Evolutionary conservation across 2,329 filamentous ascomycete genomes (phyloP).

Genomic region (Monosporascus sp.): DNA sequence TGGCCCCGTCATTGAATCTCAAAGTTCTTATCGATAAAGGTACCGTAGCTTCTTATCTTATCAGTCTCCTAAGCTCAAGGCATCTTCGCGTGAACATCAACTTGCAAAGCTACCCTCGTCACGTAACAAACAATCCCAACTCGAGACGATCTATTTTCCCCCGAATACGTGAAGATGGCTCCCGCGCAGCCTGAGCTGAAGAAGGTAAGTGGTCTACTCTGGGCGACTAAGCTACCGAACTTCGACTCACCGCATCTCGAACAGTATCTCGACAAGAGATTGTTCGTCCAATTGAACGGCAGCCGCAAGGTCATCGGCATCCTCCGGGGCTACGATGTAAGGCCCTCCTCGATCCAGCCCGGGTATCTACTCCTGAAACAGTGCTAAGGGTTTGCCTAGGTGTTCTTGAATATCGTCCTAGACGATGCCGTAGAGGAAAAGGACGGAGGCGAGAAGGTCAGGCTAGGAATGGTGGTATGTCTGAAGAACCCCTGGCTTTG

Average conservation of each 20-base stretch:
- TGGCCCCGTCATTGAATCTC: background rate
- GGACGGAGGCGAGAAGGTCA: constrained; percentile 80
- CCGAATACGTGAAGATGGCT: constrained; percentile 63
- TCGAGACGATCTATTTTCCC: background rate
- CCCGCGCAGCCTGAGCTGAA: constrained; percentile 98
- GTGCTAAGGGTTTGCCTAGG: constrained; percentile 45
- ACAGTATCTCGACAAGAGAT: constrained; percentile 97
- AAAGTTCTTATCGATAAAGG: background rate
- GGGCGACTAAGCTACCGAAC: constrained; percentile 1
- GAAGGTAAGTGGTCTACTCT: constrained; percentile 57
- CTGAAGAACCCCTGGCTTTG: background rate
- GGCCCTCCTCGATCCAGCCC: constrained; percentile 23
- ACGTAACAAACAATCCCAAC: background rate
- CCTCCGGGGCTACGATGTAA: constrained; percentile 91
- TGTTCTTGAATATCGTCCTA: constrained; percentile 96
- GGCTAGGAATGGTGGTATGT: constrained; percentile 87
- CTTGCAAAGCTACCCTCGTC: background rate
- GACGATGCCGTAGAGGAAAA: constrained; percentile 97
- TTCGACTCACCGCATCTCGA: constrained; percentile 8
- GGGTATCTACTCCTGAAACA: background rate
- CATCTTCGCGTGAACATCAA: background rate
- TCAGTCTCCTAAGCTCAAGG: background rate
- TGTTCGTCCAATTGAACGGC: constrained; percentile 96
- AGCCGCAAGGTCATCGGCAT: constrained; percentile 95
- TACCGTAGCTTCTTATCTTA: background rate